Conservation (phyloP, 129 eudicot genomes). For the Tagetes erecta region DNA sequence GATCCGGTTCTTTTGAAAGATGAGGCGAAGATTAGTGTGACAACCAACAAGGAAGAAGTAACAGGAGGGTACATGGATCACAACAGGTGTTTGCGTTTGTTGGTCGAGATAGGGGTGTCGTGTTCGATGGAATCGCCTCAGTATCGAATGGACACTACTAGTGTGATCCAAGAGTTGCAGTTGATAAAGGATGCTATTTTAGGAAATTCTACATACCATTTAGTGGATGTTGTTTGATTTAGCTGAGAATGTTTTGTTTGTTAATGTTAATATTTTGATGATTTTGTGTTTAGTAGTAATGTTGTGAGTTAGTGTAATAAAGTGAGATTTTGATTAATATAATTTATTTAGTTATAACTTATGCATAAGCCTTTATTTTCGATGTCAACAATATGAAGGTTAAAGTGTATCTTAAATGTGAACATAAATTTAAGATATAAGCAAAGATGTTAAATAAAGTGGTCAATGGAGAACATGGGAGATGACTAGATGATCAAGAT, state of each 20-base stretch:
- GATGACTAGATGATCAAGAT: background rate
- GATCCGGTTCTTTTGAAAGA: constrained; percentile 37
- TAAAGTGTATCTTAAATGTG: too few relatives aligned
- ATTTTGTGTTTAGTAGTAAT: too few relatives aligned
- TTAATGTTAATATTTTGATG: background rate
- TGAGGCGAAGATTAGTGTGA: constrained; percentile 6
- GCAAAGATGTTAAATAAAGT: too few relatives aligned
- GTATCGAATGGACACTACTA: constrained; percentile 38
- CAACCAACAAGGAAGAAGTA: background rate
- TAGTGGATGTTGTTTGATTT: too few relatives aligned
- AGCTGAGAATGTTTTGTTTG: too few relatives aligned
- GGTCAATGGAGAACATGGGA: background rate
- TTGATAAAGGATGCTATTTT: constrained; percentile 27
- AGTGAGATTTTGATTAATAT: too few relatives aligned
- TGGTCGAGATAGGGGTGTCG: constrained; percentile 43
- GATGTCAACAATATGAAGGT: too few relatives aligned
- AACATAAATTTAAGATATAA: too few relatives aligned
- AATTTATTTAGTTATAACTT: too few relatives aligned
- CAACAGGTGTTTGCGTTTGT: constrained; percentile 23
- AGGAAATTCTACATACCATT: constrained; percentile 11
- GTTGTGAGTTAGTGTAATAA: too few relatives aligned
- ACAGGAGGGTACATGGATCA: constrained; percentile 2
- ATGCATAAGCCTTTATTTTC: too few relatives aligned
- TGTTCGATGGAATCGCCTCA: constrained; percentile 50
- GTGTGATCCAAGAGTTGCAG: constrained; percentile 31